Base-by-base conservation (phyloP, 1,284 basidiomycete species). In the Schizopora paradoxa region DNA sequence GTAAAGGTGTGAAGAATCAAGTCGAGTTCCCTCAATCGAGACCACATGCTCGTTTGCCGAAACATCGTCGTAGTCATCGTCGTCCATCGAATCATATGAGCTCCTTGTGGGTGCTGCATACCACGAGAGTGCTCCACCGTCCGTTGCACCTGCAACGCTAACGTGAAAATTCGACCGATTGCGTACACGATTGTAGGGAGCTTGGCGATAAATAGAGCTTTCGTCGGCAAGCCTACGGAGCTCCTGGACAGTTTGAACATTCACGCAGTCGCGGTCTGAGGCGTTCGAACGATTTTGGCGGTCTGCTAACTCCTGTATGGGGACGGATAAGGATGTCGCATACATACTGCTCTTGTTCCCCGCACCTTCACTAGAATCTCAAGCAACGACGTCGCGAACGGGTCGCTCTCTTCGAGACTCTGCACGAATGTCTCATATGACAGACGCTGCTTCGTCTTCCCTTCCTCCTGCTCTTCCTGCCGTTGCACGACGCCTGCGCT, bases 321-420 rank as follows among this genome's bases (percentile, higher is more conserved):
- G 6, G 23, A 47, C 16, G 8, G 35, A 6, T 18, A 14, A 22
- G 22, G 14, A 19, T 10, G 34, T 18, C 16, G 22, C 14, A 29
- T 22, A 47, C 3, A 49, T 22, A 31, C 11, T 21, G 35, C 28
- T 14, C 19, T 32, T 19, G 4, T n/a, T n/a, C n/a, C n/a, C 52
- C 77, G 59, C 56, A 85, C 84, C 66, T 79, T 84, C 56, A 87
- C 83, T 35, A 87, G 68, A 28, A 83, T 72, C 50, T 86, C 84
- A 45, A 86, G 63, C 33, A 86, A 57, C 1, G 79, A 76, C 3
- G 81, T 73, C 0, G 84, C 85, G 61, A 87, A 86, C 1, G 81
- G 76, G 59, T 87, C 85, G 16, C 82, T 83, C 22, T 72, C 72
- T 56, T 86, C 81, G 33, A 88, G 66, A 25, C 83, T 78, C 53